Conservation (phyloP, 805 yeast species). For the Starmerella riodocensis region DNA sequence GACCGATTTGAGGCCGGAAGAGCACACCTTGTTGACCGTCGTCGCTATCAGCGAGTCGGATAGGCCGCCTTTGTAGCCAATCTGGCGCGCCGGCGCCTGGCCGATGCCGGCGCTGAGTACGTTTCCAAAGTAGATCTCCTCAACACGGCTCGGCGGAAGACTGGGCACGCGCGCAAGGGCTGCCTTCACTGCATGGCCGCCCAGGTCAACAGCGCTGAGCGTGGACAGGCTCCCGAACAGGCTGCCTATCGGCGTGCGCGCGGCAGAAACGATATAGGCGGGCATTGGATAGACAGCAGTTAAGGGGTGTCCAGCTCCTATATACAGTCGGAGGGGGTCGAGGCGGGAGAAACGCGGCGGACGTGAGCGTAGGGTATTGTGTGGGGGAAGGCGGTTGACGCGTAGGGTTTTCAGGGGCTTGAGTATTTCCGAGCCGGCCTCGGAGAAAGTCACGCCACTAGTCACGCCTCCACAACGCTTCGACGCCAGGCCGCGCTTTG, state of each 20-base stretch:
- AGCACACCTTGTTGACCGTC: slow-evolving; percentile 93
- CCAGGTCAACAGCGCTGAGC: slow-evolving; percentile 68
- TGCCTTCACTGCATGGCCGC: slow-evolving; percentile 72
- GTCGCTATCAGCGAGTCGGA: slow-evolving; percentile 71
- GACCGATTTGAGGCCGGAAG: slow-evolving; percentile 86
- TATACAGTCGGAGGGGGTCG: too few species aligned
- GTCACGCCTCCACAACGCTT: too few species aligned
- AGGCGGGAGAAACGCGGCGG: too few species aligned
- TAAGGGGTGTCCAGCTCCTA: too few species aligned
- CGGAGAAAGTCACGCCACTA: too few species aligned
- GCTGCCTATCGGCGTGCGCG: slow-evolving; percentile 94
- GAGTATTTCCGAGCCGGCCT: too few species aligned
- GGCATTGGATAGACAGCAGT: slow-evolving; percentile 24
- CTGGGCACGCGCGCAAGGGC: slow-evolving; percentile 21
- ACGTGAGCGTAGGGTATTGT: too few species aligned
- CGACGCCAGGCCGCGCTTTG: too few species aligned
- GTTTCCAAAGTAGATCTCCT: slow-evolving; percentile 29
- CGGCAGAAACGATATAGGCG: slow-evolving; percentile 67
- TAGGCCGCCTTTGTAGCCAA: slow-evolving; percentile 82
- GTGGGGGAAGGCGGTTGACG: too few species aligned
- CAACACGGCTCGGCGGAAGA: slow-evolving; percentile 17
- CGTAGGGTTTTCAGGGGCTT: too few species aligned
- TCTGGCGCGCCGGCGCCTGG: slow-evolving; percentile 97
- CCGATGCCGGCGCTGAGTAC: slow-evolving; percentile 89
- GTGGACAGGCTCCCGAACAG: slow-evolving; percentile 76